These are phyloP conservation scores for Penicillium sp. DNA, from an alignment of 2,329 filamentous ascomycete genomes.

Conservation along the genomic window DNA sequence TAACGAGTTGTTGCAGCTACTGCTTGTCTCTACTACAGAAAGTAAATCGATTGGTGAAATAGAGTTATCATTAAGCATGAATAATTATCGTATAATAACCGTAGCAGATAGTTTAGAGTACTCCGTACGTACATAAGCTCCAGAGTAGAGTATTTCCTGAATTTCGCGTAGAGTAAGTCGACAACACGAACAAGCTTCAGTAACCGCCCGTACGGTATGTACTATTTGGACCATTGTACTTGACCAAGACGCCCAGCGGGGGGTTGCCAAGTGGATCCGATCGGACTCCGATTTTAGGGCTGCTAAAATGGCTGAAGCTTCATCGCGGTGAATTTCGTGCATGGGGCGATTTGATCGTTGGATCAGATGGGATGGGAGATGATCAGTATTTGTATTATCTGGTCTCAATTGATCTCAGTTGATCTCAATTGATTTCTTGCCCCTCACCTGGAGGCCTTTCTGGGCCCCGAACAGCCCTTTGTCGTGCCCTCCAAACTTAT, in stretches of 20 bases:
- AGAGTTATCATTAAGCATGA: neutral
- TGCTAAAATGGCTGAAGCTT: constrained; percentile 1
- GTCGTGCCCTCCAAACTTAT: neutral
- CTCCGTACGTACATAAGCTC: neutral
- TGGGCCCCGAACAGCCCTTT: neutral
- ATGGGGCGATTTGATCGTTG: neutral
- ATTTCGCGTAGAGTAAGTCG: no score
- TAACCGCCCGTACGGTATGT: neutral
- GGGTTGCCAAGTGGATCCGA: constrained; percentile 11
- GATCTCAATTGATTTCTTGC: neutral
- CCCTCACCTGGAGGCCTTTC: neutral
- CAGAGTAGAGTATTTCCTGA: neutral
- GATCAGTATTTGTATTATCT: neutral
- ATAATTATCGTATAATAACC: neutral
- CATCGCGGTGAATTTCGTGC: neutral
- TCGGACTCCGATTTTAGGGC: constrained; percentile 11
- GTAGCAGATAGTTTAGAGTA: neutral
- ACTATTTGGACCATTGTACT: neutral
- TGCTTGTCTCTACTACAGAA: neutral
- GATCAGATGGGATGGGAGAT: neutral
- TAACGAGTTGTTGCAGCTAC: neutral
- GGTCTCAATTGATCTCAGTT: neutral
- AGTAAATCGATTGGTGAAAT: neutral
- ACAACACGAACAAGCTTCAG: neutral
- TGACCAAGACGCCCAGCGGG: constrained; percentile 1